Base-by-base conservation (phyloP, 2,329 filamentous ascomycete genomes). In the Fusarium tupiense region DNA sequence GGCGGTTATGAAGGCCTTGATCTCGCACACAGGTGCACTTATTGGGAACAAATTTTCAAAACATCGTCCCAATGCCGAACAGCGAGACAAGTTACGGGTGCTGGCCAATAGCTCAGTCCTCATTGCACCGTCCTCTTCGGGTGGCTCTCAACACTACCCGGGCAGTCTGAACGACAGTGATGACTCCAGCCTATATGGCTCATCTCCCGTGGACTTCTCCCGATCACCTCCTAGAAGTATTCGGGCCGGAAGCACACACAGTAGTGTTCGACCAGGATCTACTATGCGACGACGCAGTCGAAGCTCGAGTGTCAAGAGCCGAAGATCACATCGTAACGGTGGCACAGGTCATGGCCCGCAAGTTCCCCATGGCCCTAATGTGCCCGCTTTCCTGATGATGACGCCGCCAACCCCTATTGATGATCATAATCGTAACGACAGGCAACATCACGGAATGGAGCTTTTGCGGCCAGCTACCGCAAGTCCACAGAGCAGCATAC, bases 11-110 rank as follows among this genome's bases (percentile, higher is more conserved):
- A 94, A 95, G 79, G 96, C 96, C 0, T 88, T 99, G 52, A 97
- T 99, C 78, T 96, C 94, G 4, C 96, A 99, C 80, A 95, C 96
- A 2, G 96, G 96, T 41, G 95, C 96, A 65, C 98, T 99, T 76
- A 94, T 99, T 57, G 94, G 96, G 62, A 99, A 99, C 87, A 99
- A 99, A 81, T 94, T 99, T 83, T 94, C 92, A 59, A 94, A 94
- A 79, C 94, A 97, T 80, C 91, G 95, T 8, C 95, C 96, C 3
- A 94, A 87, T 73, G 93, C 91, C 60, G 91, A 93, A 67, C 93
- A 96, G 80, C 91, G 94, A 79, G 93, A 88, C 79, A 91, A 93
- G 71, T 88, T 97, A 40, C 91, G 95, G 47, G 95, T 98, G 81
- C 86, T 97, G 65, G 94, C 94, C n/a, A 95, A 90, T 67, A 93